A percentile compares a stretch with the other conserved stretches of the same genome.
Conservation (phyloP, 148 eudicot species). For the Persicaria tinctoria region DNA sequence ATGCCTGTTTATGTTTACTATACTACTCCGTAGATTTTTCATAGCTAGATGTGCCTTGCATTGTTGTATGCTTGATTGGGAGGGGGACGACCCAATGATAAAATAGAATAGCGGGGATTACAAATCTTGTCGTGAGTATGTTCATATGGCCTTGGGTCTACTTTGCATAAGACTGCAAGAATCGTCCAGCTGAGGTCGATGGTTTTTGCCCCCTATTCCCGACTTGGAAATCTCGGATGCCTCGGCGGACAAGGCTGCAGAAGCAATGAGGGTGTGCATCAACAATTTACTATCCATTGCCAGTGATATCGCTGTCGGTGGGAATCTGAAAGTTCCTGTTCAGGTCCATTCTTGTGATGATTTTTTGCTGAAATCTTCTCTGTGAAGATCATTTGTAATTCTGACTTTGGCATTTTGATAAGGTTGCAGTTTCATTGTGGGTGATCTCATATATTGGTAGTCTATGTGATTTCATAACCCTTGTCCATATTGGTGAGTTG, state of each 20-base stretch:
- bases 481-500: constrained; percentile 64
- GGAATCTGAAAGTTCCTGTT: constrained; percentile 55
- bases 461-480: constrained; percentile 68
- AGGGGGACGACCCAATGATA: too few species aligned
- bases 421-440: constrained; percentile 71
- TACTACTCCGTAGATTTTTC: background rate
- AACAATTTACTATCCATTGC: constrained; percentile 62
- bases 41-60: background rate
- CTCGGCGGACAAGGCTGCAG: constrained; percentile 50
- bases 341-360: constrained; percentile 34
- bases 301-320: constrained; percentile 69
- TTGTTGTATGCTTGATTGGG: too few species aligned
- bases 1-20: background rate
- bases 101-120: too few species aligned
- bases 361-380: background rate
- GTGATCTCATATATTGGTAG: constrained; percentile 62
- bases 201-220: constrained; percentile 70
- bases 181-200: too few species aligned
- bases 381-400: background rate
- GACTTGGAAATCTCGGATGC: constrained; percentile 78
- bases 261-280: constrained; percentile 45
- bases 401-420: background rate
- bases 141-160: too few species aligned
- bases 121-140: too few species aligned
- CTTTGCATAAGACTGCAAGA: too few species aligned